Percentiles rank a stretch among this genome's conserved stretches.
Conservation (phyloP, 768 basidiomycete genomes). For the Mycena filopes region DNA sequence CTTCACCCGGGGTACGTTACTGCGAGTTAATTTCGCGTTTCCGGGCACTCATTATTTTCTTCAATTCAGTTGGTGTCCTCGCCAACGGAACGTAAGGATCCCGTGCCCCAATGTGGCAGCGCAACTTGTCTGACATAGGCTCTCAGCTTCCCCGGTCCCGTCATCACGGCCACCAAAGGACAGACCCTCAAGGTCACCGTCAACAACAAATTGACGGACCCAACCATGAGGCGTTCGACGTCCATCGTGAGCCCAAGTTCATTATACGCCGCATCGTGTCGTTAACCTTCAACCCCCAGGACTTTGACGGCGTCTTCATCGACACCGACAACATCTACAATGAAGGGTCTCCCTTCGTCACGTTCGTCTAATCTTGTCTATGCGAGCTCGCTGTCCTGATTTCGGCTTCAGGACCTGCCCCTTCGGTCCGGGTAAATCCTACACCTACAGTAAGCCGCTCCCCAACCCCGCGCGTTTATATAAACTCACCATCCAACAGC, state of each 20-base stretch:
- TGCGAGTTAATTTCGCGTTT: neutral
- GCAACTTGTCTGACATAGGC: neutral
- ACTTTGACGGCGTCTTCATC: conserved; percentile 23
- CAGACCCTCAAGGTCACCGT: conserved; percentile 12
- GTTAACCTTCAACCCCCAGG: neutral
- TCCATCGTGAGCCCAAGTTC: conserved; percentile 6
- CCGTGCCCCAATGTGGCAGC: neutral
- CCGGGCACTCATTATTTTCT: neutral
- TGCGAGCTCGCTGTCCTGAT: neutral
- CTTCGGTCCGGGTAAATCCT: conserved; percentile 8
- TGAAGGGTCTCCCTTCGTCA: conserved; percentile 18
- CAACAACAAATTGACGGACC: conserved; percentile 27
- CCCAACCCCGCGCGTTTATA: neutral
- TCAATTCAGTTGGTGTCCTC: neutral
- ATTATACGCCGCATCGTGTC: neutral
- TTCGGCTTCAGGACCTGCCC: conserved; percentile 5
- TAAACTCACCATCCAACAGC: conserved; percentile 12
- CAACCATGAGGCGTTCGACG: conserved; percentile 13
- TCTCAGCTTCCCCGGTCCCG: conserved; percentile 28
- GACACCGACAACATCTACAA: conserved; percentile 7
- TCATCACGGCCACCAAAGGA: conserved; percentile 21
- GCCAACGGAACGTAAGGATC: conserved; percentile 20
- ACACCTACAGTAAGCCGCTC: conserved; percentile 16
- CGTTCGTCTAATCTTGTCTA: neutral
- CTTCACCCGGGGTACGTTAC: neutral